Evolutionary conservation across 306 rosid species (phyloP).

Genomic region (Hylodesmum podocarpum): DNA sequence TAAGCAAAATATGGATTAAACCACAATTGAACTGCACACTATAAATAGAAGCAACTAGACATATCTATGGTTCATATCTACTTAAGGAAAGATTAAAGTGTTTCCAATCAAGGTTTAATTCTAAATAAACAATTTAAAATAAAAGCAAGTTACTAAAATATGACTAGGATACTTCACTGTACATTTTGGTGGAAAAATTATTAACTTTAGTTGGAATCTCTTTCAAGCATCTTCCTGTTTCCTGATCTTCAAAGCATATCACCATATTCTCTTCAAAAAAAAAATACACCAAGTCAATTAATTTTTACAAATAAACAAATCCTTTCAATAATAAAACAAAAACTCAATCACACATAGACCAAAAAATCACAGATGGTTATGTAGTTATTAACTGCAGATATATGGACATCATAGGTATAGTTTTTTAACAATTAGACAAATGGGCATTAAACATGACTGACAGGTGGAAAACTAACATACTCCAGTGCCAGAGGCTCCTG

Average conservation of each 20-base stretch:
- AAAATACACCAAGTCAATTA: conserved; percentile 27
- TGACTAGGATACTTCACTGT: conserved; percentile 32
- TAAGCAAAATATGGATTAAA: conserved; percentile 15
- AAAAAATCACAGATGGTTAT: not conserved
- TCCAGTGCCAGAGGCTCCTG: too few species aligned
- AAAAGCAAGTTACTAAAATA: conserved; percentile 19
- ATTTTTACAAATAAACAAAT: conserved; percentile 12
- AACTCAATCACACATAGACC: not conserved
- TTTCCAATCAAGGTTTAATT: not conserved
- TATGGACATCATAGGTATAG: conserved; percentile 2
- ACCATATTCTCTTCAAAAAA: conserved; percentile 85
- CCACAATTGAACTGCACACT: conserved; percentile 11
- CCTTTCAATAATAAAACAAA: conserved; percentile 22
- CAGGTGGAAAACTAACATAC: too few species aligned
- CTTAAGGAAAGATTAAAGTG: conserved; percentile 14
- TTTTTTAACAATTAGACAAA: not conserved
- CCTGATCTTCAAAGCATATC: conserved; percentile 85
- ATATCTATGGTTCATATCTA: conserved; percentile 6
- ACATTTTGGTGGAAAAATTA: conserved; percentile 79
- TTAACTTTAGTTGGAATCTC: conserved; percentile 52
- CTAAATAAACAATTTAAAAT: not conserved
- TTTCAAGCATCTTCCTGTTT: conserved; percentile 80
- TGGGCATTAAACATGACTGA: not conserved
- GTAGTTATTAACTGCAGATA: conserved; percentile 5
- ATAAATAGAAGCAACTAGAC: not conserved